Evolutionary conservation across 129 eudicot species (phyloP), one percentile per base, ranked within the genome.

Genomic region (Sambucus nigra): DNA sequence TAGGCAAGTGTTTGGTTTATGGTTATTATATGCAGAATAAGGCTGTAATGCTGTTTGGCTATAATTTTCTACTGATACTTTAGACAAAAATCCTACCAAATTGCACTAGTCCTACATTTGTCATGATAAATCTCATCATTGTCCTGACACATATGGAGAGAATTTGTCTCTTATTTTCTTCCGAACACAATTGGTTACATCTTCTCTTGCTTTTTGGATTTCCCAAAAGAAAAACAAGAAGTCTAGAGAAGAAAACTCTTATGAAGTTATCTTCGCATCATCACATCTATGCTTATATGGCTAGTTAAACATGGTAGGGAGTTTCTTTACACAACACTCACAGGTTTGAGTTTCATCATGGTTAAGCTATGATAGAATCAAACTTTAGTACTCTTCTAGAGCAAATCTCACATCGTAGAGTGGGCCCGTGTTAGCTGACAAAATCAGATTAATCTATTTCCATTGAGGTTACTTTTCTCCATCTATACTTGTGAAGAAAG

Each of bases 1-100:
- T 81, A 61, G 88, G 88, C 67, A 69, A 73, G 69, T 29, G 12
- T 53, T 68, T 53, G 38, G 19, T 41, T 25, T 42, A 42, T 57
- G 14, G 21, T 5, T 16, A 12, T 25, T 24, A 44, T 25, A 59
- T 42, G 17, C 10, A 59, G 24, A 56, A n/a, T 2, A 27, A 57
- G 32, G 22, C 51, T 9, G 7, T 1, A 35, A 7, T 35, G 9
- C 13, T 15, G 13, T 35, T 35, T 35, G 42, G 42, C 42, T 35
- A 1, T 35, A 35, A 35, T 35, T 35, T 11, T 27, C 22, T 7
- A 19, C 5, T 22, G 8, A 52, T 25, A 7, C 48, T 42, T 42
- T 9, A 16, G 48, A 42, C 3, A 6, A 16, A 7, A 2, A 42
- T 42, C 16, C 48, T 20, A 15, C 2, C 19, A 42, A 13, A 15